A percentile compares a stretch with the other conserved stretches of the same genome.
Evolutionary conservation across 2,329 filamentous ascomycete genomes (phyloP).

Genomic region (Lachnellula willkommii): DNA sequence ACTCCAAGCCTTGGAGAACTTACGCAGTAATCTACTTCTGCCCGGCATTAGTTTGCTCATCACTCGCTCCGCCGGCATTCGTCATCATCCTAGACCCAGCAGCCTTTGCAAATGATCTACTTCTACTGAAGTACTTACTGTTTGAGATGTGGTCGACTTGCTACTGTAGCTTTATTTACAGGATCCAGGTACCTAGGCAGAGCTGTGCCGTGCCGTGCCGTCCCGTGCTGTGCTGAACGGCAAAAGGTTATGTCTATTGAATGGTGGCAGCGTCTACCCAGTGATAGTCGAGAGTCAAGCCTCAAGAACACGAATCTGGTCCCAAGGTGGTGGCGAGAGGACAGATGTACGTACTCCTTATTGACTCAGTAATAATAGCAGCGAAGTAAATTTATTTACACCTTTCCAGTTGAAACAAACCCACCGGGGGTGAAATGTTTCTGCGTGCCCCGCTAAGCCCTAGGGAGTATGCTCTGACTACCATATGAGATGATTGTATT

Average conservation of each 20-base stretch:
- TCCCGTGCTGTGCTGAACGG: neutral
- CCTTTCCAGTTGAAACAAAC: neutral
- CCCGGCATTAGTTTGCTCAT: slow-evolving; percentile 3
- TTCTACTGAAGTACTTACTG: too few relatives aligned
- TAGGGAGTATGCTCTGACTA: neutral
- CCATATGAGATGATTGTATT: too few relatives aligned
- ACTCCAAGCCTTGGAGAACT: too few relatives aligned
- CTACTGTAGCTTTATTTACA: neutral
- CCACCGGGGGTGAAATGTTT: neutral
- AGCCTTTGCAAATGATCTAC: neutral
- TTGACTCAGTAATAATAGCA: too few relatives aligned
- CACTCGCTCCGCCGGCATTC: neutral
- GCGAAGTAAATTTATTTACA: neutral
- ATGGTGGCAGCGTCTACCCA: neutral
- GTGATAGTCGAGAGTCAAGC: neutral
- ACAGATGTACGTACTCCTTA: too few relatives aligned
- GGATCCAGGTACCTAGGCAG: neutral
- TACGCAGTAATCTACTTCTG: neutral
- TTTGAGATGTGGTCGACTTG: too few relatives aligned
- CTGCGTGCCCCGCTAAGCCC: neutral
- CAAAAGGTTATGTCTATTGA: neutral
- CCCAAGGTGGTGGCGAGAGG: too few relatives aligned
- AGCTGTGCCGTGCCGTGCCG: neutral
- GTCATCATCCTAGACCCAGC: neutral
- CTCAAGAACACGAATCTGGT: too few relatives aligned